Evolutionary conservation across 179 eudicot species (phyloP).

Genomic region (Gypsophila paniculata): DNA sequence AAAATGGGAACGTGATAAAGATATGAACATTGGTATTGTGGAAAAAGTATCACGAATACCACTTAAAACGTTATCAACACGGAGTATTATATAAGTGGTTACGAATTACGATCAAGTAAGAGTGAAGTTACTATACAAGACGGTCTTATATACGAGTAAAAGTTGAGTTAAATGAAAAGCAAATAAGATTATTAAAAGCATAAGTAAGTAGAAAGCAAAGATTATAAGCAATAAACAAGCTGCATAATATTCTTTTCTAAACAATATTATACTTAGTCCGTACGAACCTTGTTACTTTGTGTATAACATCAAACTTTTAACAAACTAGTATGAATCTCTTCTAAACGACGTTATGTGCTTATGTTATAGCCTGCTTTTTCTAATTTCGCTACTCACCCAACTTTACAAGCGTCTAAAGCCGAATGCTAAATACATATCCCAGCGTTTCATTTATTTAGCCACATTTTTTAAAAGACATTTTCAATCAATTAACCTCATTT

Average conservation of each 20-base stretch:
- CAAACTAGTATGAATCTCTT: conserved; percentile 21
- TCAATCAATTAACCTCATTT: no score
- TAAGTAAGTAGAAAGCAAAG: conserved; percentile 35
- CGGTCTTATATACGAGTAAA: background rate
- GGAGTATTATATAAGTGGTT: no score
- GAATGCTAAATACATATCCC: background rate
- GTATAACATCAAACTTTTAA: conserved; percentile 6
- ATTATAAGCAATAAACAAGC: conserved; percentile 20
- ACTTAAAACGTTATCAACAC: no score
- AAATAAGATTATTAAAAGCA: conserved; percentile 19
- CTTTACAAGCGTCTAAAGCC: background rate
- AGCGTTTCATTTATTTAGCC: no score
- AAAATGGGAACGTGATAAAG: no score
- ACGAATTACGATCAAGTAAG: no score
- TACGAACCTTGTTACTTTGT: conserved; percentile 11
- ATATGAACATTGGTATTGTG: no score
- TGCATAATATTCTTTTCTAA: conserved; percentile 8
- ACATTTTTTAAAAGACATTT: no score
- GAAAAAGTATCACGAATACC: no score
- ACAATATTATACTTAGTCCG: background rate
- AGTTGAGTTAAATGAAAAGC: background rate
- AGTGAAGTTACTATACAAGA: no score
- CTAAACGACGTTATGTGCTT: conserved; percentile 23
- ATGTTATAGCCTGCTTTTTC: background rate
- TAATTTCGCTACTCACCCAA: background rate